Evolutionary conservation across 1,284 basidiomycete genomes (phyloP).

Genomic region (Takashimella koratensis): DNA sequence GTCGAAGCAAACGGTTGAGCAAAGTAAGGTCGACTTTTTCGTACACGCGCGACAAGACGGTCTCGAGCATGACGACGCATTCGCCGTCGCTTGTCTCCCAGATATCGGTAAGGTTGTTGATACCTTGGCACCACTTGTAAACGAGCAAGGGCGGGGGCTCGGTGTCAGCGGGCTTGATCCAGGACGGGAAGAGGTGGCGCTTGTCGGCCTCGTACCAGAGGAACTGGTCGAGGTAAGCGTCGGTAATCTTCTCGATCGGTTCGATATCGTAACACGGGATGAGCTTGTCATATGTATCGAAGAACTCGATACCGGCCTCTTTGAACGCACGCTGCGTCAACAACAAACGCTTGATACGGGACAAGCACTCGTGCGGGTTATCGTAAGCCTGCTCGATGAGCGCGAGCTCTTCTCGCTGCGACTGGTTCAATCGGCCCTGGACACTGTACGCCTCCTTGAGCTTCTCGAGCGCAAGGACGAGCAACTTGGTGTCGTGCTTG

Average conservation of each 20-base stretch:
- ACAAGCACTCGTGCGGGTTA: conserved; percentile 61
- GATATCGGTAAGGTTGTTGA: conserved; percentile 69
- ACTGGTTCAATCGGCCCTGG: conserved; percentile 91
- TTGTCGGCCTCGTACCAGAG: conserved; percentile 76
- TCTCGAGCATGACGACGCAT: conserved; percentile 97
- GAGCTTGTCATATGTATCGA: conserved; percentile 91
- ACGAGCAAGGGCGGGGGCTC: conserved; percentile 93
- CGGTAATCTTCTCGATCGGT: conserved; percentile 97
- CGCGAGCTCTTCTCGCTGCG: conserved; percentile 91
- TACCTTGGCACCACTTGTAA: conserved; percentile 70
- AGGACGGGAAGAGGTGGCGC: conserved; percentile 89
- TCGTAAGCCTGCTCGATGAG: conserved; percentile 92
- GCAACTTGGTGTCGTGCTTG: conserved; percentile 94
- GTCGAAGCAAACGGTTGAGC: conserved; percentile 83
- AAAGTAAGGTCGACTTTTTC: conserved; percentile 96
- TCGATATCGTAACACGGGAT: conserved; percentile 98
- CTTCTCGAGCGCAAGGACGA: conserved; percentile 92
- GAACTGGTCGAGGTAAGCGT: conserved; percentile 92
- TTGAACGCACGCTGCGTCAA: conserved; percentile 96
- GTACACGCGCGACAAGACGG: conserved; percentile 89
- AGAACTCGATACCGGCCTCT: conserved; percentile 80
- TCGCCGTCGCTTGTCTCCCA: conserved; percentile 97
- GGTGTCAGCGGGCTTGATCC: conserved; percentile 96
- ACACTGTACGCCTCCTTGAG: conserved; percentile 98
- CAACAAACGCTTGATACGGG: conserved; percentile 91